Percentiles rank a stretch among this genome's conserved stretches.
These are phyloP conservation scores for Solanum sejunctum DNA, from an alignment of 257 asterid species.

Conservation along the genomic window DNA sequence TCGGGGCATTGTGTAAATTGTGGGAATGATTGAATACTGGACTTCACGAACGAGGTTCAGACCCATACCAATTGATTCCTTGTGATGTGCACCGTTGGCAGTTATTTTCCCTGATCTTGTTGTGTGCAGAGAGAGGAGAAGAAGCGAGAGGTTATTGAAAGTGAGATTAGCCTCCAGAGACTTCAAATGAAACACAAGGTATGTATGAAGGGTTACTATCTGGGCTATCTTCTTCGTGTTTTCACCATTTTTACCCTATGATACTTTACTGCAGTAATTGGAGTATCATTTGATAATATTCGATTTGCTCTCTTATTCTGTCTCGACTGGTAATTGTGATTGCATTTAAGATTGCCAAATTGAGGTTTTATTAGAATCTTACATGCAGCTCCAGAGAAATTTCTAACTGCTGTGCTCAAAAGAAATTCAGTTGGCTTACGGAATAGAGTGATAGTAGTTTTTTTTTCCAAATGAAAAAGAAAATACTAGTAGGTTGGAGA, in stretches of 20 bases:
- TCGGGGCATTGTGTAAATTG: background rate
- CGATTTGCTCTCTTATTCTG: background rate
- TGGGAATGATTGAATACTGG: background rate
- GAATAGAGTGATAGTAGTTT: background rate
- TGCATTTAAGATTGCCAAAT: background rate
- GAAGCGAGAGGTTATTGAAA: constrained; percentile 75
- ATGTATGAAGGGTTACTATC: constrained; percentile 2
- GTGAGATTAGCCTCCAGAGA: constrained; percentile 87
- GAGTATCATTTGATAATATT: background rate
- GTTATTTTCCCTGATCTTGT: background rate
- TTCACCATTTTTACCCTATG: background rate
- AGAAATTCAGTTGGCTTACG: background rate
- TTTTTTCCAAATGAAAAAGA: too few relatives aligned
- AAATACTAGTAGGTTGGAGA: background rate
- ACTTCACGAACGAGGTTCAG: background rate
- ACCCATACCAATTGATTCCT: background rate
- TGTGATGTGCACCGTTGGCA: background rate
- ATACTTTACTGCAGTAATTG: background rate
- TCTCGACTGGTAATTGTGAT: background rate
- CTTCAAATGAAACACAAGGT: constrained; percentile 90
- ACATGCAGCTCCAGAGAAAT: background rate
- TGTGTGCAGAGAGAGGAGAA: constrained; percentile 87
- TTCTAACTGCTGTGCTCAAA: background rate
- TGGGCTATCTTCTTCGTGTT: background rate
- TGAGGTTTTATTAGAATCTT: background rate